Base-by-base conservation (phyloP, 2,329 filamentous ascomycete species). In the Microdochium bolleyi region DNA sequence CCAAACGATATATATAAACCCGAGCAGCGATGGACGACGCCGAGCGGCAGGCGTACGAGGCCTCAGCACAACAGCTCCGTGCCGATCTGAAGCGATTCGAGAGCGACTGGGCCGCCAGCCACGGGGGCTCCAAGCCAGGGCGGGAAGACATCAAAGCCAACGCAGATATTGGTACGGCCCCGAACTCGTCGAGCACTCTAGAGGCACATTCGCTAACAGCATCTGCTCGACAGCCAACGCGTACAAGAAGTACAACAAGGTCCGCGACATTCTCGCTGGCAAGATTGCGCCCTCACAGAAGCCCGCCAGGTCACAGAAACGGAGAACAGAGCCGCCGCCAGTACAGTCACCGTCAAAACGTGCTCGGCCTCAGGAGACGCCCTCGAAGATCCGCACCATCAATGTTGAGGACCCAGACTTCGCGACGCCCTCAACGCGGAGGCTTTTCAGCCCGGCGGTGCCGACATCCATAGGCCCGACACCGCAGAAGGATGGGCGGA, bases 131-230 rank as follows among this genome's bases (percentile, higher is more conserved):
- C 57, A 92, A 90, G 71, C 85, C 88, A 3, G 74, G 77, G 50
- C 79, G 87, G 53, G 79, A 83, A n/a, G 87, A 90, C 62, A 91
- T 92, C 73, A 91, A 89, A 70, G 76, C 78, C 51, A 83, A 89
- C 60, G 76, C 80, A 7, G 77, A 79, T 0, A 90, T 92, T 61
- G 85, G 87, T 89, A 78, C 32, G 73, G 38, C 24, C 4, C 49
- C 2, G 2, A 34, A 24, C 37, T 3, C 19, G n/a, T 3, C 11
- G 24, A 3, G 38, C 16, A 25, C 19, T n/a, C 19, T 8, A 25
- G 38, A n/a, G 38, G 37, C 30, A 14, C 25, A 48, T 5, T 2
- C 46, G 7, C 24, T 50, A 25, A 41, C 50, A 54, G n/a, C 9
- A 10, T 21, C 50, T 49, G 34, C 22, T 48, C 10, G 34, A 38